Evolutionary conservation across 208 protist genomes (phyloP).

Genomic region (Vickermania spadyakhi): DNA sequence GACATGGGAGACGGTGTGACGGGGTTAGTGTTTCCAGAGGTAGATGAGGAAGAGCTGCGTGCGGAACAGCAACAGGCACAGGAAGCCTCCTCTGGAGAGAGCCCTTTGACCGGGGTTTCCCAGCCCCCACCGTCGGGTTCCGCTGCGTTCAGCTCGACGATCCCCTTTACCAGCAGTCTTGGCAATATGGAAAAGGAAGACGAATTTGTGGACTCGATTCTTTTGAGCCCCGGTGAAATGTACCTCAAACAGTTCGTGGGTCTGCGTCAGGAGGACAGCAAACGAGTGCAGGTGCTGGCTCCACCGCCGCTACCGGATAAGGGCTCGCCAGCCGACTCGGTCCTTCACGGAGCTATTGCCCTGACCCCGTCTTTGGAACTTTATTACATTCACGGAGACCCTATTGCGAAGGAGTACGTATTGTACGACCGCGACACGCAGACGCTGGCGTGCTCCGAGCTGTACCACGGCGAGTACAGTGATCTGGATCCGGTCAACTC

Average conservation of each 20-base stretch:
- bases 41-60: constrained; percentile 30
- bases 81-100: constrained; percentile 16
- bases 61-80: constrained; percentile 9
- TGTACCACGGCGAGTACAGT: constrained; percentile 76
- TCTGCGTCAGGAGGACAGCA: constrained; percentile 26
- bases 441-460: constrained; percentile 59
- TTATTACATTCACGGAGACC: constrained; percentile 51
- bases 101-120: constrained; percentile 9
- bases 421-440: constrained; percentile 46
- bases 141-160: background rate
- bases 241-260: constrained; percentile 7
- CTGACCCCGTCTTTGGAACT: constrained; percentile 62
- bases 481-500: constrained; percentile 82
- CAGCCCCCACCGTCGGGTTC: background rate
- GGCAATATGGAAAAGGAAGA: background rate
- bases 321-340: constrained; percentile 1
- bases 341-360: constrained; percentile 8
- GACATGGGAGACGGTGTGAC: constrained; percentile 59
- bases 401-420: constrained; percentile 63
- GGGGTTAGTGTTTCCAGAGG: constrained; percentile 59
- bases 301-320: background rate
- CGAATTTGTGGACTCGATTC: background rate
- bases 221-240: background rate
- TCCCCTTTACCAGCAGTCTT: background rate
- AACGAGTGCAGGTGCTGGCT: background rate